Base-by-base conservation (phyloP, 345 rosid species). In the Cochlearia excelsa region DNA sequence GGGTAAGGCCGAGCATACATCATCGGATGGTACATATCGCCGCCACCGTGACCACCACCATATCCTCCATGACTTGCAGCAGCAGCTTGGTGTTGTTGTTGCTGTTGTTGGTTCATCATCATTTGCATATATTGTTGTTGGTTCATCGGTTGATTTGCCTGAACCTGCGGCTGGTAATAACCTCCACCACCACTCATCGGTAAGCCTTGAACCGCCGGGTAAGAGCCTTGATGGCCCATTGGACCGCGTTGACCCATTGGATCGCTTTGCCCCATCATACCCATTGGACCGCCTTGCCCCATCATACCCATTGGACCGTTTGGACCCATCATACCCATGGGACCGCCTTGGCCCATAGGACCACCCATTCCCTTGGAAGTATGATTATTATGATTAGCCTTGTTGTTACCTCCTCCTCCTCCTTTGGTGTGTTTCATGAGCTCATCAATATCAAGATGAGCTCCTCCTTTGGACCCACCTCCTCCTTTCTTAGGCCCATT, bases 11-110 rank as follows among this genome's bases (percentile, higher is more conserved):
- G 46, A 0, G 88, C 85, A 57, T 89, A 87, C 95, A 82, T 89
- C 94, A 82, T 78, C 0, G 97, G 96, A 11, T 80, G 92, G 57
- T 74, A 84, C 88, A 86, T 88, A 3, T 79, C 96, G 2, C 77
- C 23, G 23, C 77, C 78, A 41, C 86, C 86, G 35, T 78, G 88
- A 63, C 74, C 74, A 63, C 69, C 79, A 42, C 86, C 75, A 75
- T 80, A 95, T 67, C 84, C 46, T 57, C 78, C 94, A 77, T 74
- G 54, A 16, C 23, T 16, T 16, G 23, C 23, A 78, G 79, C 65
- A 79, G 85, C 68, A 2, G 65, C 74, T 37, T 45, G 54, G 41
- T 63, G 67, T 34, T 61, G 73, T 9, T 59, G 65, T 6, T 53
- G 73, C 1, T 54, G 23, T 16, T 16, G 23, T 23, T 72, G 73